Evolutionary conservation across 2,329 filamentous ascomycete genomes (phyloP), one percentile per base, ranked within the genome.

Genomic region (Xylaria sp.): DNA sequence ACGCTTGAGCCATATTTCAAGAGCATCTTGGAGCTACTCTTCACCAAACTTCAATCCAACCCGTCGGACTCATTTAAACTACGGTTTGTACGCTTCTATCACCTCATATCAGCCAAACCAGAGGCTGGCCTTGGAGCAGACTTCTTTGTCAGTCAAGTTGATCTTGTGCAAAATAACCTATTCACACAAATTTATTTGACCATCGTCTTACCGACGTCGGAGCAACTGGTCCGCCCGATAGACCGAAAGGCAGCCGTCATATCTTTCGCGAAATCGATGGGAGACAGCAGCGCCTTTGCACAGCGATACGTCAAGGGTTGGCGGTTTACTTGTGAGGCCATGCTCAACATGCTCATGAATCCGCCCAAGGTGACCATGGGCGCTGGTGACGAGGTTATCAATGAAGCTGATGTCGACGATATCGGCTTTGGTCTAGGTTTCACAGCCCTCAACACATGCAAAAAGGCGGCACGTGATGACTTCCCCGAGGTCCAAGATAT

Each of bases 221-320:
- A 94, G 74, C 93, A 96, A 76, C 85, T 99, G 25, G 88, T 90
- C 25, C 88, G 92, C 4, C 93, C 95, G 1, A 83, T 92, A 31
- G 96, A 99, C 74, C 91, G 95, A 70, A 99, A 99, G 79, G 89
- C 90, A 1, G 95, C 94, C 1, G 93, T 97, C 19, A 86, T 99
- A 33, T 97, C 93, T 1, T 88, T 97, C 67, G 94, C 94, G 35
- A 97, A 96, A 80, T 96, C 93, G 1, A 82, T 98, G 23, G 90
- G 92, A 67, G 91, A 96, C 76, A 96, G 92, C 7, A 82, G 89
- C 68, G 88, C 91, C 0, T 98, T 99, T 72, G 90, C 91, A 0
- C 84, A 88, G 58, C 87, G 89, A 62, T 95, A 94, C 73, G 85
- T 89, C 71, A 94, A 95, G 77, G 93, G 95, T 43, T 99, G 96